A percentile compares a stretch with the other conserved stretches of the same genome.
phyloP scores from a whole-genome alignment of 345 rosid species.

The Populus alba region DNA sequence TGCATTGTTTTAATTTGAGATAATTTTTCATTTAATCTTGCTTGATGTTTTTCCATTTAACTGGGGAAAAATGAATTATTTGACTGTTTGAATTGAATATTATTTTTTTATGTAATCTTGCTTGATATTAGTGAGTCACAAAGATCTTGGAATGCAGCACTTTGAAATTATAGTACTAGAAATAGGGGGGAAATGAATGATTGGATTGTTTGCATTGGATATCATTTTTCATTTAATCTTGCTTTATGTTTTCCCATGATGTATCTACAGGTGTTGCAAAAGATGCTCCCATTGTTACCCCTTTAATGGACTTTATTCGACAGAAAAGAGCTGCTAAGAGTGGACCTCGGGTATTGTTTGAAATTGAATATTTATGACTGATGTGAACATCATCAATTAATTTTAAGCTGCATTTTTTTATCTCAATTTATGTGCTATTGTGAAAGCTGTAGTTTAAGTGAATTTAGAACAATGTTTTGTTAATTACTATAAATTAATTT shows the following conservation, averaged over 20 bases:
- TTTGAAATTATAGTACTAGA: neutral
- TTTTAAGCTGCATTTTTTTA: neutral
- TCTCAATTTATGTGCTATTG: neutral
- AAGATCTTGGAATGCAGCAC: neutral
- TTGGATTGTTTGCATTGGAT: neutral
- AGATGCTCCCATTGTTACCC: slow-evolving; percentile 55
- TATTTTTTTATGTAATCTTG: too few species aligned
- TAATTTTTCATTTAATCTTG: neutral
- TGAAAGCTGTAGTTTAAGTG: neutral
- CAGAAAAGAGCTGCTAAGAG: slow-evolving; percentile 62
- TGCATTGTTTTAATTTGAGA: too few species aligned
- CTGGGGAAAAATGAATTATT: neutral
- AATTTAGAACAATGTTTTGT: neutral
- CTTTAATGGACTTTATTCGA: slow-evolving; percentile 79
- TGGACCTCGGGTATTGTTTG: slow-evolving; percentile 49
- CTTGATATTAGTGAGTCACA: too few species aligned
- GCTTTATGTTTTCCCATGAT: neutral
- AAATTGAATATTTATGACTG: slow-evolving; percentile 1
- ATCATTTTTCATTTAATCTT: neutral
- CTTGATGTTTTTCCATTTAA: neutral
- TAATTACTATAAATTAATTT: neutral
- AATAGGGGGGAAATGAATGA: neutral
- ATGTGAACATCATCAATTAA: neutral
- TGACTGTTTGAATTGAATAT: neutral
- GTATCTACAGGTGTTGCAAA: slow-evolving; percentile 39